Evolutionary conservation across 2,329 filamentous ascomycete species (phyloP), one percentile per base, ranked within the genome.

Genomic region (Neofusicoccum parvum): DNA sequence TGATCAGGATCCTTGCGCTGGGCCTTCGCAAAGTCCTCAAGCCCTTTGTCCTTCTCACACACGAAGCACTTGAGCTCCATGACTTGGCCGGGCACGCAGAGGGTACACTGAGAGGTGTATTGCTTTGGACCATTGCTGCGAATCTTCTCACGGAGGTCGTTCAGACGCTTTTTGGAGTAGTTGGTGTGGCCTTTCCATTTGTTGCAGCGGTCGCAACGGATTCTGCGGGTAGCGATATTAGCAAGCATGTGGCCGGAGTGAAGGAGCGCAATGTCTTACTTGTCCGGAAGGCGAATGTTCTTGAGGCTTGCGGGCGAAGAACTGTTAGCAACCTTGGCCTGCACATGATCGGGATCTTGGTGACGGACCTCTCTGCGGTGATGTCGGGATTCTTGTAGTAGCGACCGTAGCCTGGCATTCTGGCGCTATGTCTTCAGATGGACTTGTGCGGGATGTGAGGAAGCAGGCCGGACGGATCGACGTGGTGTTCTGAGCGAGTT

Each of bases 131-230:
- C 65, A 4, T 58, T 65, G 0, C 65, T 17, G 17, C 66, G 64
- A 64, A 72, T 66, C 23, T 68, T 70, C 27, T 34, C 68, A 67
- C 76, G 49, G 14, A 70, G 66, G n/a, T 77, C 72, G 5, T 74
- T 74, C 9, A 83, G 71, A 69, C 86, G 82, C 39, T 79, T 82
- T 36, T 81, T 80, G 1, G 85, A 85, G 69, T 76, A 87, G 39
- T 71, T 72, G 1, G 62, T 67, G 7, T 74, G 71, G 11, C 67
- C 69, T 32, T 78, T 78, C 46, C 74, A 78, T 64, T 80, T 81
- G 32, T 73, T 71, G 73, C 84, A 86, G 10, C 77, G 76, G 14
- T 72, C 72, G 71, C 84, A 86, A 62, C 79, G 79, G 68, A 84
- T 75, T 66, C 81, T 83, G 12, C n/a, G 20, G 37, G 37, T 5